Evolutionary conservation across 179 eudicot species (phyloP).

Genomic region (Spinacia oleracea): DNA sequence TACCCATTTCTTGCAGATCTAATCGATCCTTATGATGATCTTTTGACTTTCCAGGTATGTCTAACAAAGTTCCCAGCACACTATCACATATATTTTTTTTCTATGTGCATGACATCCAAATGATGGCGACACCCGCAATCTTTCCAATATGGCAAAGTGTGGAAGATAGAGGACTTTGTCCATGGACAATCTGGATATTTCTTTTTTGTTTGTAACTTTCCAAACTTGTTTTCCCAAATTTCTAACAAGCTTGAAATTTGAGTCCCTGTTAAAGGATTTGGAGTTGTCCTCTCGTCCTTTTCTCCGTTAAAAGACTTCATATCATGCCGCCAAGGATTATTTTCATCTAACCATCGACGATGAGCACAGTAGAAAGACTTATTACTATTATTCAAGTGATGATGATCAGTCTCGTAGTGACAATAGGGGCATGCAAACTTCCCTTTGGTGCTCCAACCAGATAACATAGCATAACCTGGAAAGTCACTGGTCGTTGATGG

Average conservation of each 20-base stretch:
- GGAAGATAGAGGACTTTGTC: neutral
- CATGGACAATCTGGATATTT: neutral
- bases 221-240: neutral
- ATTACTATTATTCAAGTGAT: too few species aligned
- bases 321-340: too few species aligned
- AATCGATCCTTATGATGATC: neutral
- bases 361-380: too few species aligned
- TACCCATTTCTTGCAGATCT: neutral
- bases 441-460: too few species aligned
- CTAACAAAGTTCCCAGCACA: neutral
- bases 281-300: neutral
- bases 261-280: neutral
- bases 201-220: neutral
- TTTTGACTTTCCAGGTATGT: neutral
- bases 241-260: neutral
- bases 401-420: too few species aligned
- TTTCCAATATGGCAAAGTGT: neutral
- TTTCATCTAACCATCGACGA: too few species aligned
- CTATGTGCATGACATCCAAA: neutral
- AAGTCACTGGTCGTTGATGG: too few species aligned
- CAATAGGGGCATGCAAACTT: too few species aligned
- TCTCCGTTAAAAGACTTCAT: neutral
- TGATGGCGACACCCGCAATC: neutral
- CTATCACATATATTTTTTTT: neutral
- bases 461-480: too few species aligned